phyloP scores from a whole-genome alignment of 345 rosid species.

The Aethionema arabicum region DNA sequence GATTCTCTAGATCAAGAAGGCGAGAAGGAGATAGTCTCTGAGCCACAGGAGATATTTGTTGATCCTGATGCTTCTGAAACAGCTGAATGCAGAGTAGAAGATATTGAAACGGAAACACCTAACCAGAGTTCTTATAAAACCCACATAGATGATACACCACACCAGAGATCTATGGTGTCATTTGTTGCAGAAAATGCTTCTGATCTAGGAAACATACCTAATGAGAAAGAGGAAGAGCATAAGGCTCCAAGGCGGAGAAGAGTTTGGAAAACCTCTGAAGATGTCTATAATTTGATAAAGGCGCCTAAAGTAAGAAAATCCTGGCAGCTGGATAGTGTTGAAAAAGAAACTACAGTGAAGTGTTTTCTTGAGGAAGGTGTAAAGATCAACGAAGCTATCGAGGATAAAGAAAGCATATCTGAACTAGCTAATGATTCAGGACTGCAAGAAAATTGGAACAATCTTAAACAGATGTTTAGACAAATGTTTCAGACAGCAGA shows the following conservation, averaged over 20 bases:
- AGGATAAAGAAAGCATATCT: slow-evolving; percentile 35
- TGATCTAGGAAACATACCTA: slow-evolving; percentile 21
- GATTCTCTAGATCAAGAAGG: slow-evolving; percentile 41
- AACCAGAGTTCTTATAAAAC: slow-evolving; percentile 29
- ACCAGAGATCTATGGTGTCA: slow-evolving; percentile 36
- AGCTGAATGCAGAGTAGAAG: slow-evolving; percentile 38
- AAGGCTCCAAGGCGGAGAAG: slow-evolving; percentile 42
- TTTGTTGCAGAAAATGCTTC: slow-evolving; percentile 19
- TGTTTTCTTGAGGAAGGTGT: slow-evolving; percentile 28
- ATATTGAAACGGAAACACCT: slow-evolving; percentile 37
- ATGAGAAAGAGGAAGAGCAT: slow-evolving; percentile 25
- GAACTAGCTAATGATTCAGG: slow-evolving; percentile 40
- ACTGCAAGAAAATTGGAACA: slow-evolving; percentile 41
- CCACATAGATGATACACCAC: slow-evolving; percentile 21
- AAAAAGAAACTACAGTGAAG: slow-evolving; percentile 27
- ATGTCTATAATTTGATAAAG: slow-evolving; percentile 37
- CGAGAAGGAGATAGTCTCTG: slow-evolving; percentile 30
- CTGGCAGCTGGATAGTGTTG: slow-evolving; percentile 28
- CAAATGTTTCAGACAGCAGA: slow-evolving; percentile 40
- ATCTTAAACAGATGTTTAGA: slow-evolving; percentile 39
- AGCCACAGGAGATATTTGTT: slow-evolving; percentile 32
- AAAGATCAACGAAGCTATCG: slow-evolving; percentile 23
- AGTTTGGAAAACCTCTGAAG: slow-evolving; percentile 41
- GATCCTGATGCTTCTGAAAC: slow-evolving; percentile 32
- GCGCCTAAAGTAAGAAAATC: slow-evolving; percentile 28